Evolutionary conservation across 2,329 filamentous ascomycete genomes (phyloP), one percentile per base, ranked within the genome.

Genomic region (Pestalotiopsis sp.): DNA sequence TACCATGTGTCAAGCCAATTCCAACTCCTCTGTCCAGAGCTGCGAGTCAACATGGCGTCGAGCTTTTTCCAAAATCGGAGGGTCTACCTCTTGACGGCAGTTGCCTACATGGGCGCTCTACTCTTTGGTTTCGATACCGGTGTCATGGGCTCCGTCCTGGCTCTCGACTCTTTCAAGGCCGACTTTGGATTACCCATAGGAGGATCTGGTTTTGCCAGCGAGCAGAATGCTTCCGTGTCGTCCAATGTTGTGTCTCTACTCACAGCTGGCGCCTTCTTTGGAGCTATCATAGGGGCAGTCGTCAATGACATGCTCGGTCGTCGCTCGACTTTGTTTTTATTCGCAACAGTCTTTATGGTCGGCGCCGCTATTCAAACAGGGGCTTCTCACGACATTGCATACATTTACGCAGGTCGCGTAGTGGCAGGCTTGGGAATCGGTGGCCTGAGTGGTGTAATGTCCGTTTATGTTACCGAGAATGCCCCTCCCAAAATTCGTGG

Each of bases 81-180:
- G 20, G 62, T 64, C 39, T 64, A 64, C 25, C 38, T 64, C 39
- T 36, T 64, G 39, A 64, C 62, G 17, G 38, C 13, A 27, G 62
- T 64, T 2, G 62, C 62, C 36, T 64, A 64, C 39, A 45, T 64
- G 45, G 62, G 62, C 17, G 38, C 62, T 25, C 25, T 64, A 7
- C 62, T 64, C 62, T 64, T 64, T 14, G 62, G 62, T n/a, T 88
- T 89, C 70, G 87, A 87, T 74, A 91, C 89, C 36, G 90, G 90
- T 67, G 90, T 90, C 71, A 92, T 92, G 71, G 89, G 90, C 56
- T 90, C 91, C 73, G 88, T 92, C 58, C 80, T 92, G 36, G 87
- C 86, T 64, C 85, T 92, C 80, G 80, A 83, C n/a, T 82, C 83
- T 6, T 91, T 91, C 72, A 84, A 88, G 76, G 77, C 79, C 82